Evolutionary conservation across 192 early-diverging fungal genomes (phyloP).

Genomic region (Entomortierella beljakovae): DNA sequence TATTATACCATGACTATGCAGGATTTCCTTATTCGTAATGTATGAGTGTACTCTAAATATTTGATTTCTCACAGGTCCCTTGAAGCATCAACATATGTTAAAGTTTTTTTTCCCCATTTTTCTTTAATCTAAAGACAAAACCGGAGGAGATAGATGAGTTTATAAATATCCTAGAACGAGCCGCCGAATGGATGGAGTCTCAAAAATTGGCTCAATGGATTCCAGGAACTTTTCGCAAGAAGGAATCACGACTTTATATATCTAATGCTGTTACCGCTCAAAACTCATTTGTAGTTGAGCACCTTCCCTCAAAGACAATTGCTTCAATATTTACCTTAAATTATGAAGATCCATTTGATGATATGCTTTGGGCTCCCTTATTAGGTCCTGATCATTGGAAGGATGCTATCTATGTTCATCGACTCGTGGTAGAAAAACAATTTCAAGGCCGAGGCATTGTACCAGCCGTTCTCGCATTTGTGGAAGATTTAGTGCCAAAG

Average conservation of each 20-base stretch:
- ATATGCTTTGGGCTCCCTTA: slow-evolving; percentile 41
- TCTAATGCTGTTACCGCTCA: slow-evolving; percentile 17
- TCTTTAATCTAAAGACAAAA: slow-evolving; percentile 10
- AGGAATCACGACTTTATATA: slow-evolving; percentile 18
- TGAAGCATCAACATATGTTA: neutral
- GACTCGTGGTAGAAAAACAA: slow-evolving; percentile 34
- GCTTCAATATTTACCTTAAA: slow-evolving; percentile 50
- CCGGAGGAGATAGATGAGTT: slow-evolving; percentile 32
- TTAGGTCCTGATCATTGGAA: slow-evolving; percentile 25
- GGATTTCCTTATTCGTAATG: slow-evolving; percentile 35
- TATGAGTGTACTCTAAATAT: neutral
- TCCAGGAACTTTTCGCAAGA: slow-evolving; percentile 41
- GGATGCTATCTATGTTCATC: slow-evolving; percentile 48
- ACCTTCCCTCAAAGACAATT: slow-evolving; percentile 4
- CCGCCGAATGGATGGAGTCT: slow-evolving; percentile 51
- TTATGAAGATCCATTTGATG: slow-evolving; percentile 47
- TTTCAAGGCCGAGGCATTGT: slow-evolving; percentile 46
- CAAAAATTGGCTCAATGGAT: slow-evolving; percentile 43
- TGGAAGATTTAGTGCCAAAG: slow-evolving; percentile 16
- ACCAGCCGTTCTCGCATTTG: slow-evolving; percentile 25
- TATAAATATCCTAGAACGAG: slow-evolving; percentile 47
- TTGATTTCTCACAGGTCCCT: neutral
- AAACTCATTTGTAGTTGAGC: slow-evolving; percentile 37
- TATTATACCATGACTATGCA: slow-evolving; percentile 5
- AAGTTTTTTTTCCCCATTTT: neutral